These are phyloP conservation scores for Apophysomyces variabilis DNA, from an alignment of 371 early-diverging fungal species.

Conservation along the genomic window DNA sequence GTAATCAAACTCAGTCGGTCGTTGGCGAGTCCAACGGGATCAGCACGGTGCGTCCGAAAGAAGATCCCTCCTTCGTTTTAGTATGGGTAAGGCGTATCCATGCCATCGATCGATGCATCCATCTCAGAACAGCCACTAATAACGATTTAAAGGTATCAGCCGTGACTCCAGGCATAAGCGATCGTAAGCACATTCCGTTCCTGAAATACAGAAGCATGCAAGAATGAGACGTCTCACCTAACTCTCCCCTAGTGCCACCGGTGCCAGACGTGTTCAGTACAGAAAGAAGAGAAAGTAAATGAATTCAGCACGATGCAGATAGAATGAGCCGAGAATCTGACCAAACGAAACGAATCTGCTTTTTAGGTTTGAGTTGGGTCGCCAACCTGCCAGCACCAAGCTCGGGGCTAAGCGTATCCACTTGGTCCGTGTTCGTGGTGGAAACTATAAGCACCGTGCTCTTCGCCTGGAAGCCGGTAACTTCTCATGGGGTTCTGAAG, in stretches of 20 bases:
- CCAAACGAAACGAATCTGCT: neutral
- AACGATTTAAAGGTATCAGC: slow-evolving; percentile 19
- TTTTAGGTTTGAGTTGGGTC: slow-evolving; percentile 94
- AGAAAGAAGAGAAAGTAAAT: slow-evolving; percentile 22
- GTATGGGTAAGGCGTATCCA: slow-evolving; percentile 12
- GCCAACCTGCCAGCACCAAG: slow-evolving; percentile 98
- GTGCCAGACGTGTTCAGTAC: slow-evolving; percentile 22
- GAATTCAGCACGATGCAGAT: neutral
- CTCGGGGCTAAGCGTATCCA: slow-evolving; percentile 95
- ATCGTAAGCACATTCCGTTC: slow-evolving; percentile 14
- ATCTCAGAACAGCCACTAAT: neutral
- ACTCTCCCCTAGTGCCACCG: slow-evolving; percentile 14
- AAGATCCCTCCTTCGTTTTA: slow-evolving; percentile 10
- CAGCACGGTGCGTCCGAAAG: neutral
- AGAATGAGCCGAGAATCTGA: neutral
- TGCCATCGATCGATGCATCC: slow-evolving; percentile 12
- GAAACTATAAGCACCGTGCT: slow-evolving; percentile 96
- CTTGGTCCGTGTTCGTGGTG: slow-evolving; percentile 95
- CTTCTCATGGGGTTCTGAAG: slow-evolving; percentile 95
- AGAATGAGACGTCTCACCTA: neutral
- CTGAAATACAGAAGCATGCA: neutral
- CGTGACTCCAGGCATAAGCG: slow-evolving; percentile 21
- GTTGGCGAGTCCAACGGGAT: neutral
- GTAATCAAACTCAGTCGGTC: slow-evolving; percentile 7
- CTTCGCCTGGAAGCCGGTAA: slow-evolving; percentile 94